Conservation (phyloP, 169 alveolate species). For the Condylostoma magnum region DNA sequence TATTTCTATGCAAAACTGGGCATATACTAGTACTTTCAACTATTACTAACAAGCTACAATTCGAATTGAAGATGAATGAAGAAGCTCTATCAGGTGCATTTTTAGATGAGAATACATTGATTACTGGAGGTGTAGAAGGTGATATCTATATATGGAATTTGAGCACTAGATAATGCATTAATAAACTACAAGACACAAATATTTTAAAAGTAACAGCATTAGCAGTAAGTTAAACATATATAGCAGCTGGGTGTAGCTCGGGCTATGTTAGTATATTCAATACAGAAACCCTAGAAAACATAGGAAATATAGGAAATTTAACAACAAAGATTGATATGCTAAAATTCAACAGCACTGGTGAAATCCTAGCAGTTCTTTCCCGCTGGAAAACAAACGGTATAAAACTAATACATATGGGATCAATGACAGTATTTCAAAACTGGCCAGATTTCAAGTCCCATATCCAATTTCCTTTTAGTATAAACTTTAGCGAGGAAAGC, state of each 20-base stretch:
- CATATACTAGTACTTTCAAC: slow-evolving; percentile 51
- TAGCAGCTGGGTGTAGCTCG: slow-evolving; percentile 65
- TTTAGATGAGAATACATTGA: slow-evolving; percentile 50
- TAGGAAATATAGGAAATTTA: slow-evolving; percentile 68
- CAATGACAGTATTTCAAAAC: slow-evolving; percentile 67
- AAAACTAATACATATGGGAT: slow-evolving; percentile 73
- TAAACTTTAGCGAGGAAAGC: slow-evolving; percentile 49
- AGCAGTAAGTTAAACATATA: slow-evolving; percentile 43
- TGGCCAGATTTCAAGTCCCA: slow-evolving; percentile 75
- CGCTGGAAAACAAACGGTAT: slow-evolving; percentile 85
- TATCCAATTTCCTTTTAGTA: slow-evolving; percentile 51
- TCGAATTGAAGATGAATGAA: slow-evolving; percentile 64
- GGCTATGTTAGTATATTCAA: slow-evolving; percentile 71
- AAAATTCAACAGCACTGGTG: slow-evolving; percentile 62
- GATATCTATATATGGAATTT: slow-evolving; percentile 65
- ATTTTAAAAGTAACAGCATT: slow-evolving; percentile 58
- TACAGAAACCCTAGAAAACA: slow-evolving; percentile 31
- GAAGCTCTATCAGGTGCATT: slow-evolving; percentile 42
- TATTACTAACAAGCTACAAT: slow-evolving; percentile 52
- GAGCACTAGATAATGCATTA: slow-evolving; percentile 58
- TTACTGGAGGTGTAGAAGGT: slow-evolving; percentile 67
- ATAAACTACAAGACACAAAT: slow-evolving; percentile 60
- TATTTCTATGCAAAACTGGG: slow-evolving; percentile 55
- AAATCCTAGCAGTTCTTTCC: slow-evolving; percentile 71
- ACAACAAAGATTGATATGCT: slow-evolving; percentile 77